A percentile compares a stretch with the other conserved stretches of the same genome.
These are phyloP conservation scores for Pichia sp. DNA, from an alignment of 1,139 yeast species.

Conservation along the genomic window DNA sequence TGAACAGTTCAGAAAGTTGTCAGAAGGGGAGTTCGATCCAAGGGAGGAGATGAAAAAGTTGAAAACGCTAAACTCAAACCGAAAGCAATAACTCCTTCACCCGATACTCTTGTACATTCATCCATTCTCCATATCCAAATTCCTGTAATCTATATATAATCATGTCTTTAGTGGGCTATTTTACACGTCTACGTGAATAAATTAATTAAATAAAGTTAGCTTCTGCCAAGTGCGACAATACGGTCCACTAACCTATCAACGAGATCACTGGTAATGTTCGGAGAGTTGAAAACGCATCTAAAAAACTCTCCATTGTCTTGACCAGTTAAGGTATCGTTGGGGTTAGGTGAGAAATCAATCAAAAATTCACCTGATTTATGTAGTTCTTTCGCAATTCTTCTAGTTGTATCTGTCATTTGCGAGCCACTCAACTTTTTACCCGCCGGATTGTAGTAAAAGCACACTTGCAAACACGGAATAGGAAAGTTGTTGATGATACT, in stretches of 20 bases:
- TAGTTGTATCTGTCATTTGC: conserved; percentile 55
- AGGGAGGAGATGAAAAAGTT: conserved; percentile 72
- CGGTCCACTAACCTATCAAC: conserved; percentile 40
- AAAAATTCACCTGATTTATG: conserved; percentile 63
- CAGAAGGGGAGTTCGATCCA: conserved; percentile 77
- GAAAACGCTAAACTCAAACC: conserved; percentile 45
- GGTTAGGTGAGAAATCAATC: conserved; percentile 79
- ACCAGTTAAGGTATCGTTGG: conserved; percentile 38
- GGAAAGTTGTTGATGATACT: conserved; percentile 51
- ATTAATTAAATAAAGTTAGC: neutral
- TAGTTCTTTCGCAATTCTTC: conserved; percentile 58
- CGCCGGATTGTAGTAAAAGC: conserved; percentile 66
- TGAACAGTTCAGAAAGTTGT: conserved; percentile 74
- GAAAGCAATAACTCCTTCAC: conserved; percentile 21
- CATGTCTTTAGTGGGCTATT: neutral
- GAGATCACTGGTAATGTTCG: conserved; percentile 43
- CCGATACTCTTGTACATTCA: neutral
- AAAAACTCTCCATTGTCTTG: conserved; percentile 70
- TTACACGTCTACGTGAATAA: neutral
- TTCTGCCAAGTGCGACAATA: conserved; percentile 26
- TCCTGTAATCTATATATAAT: neutral
- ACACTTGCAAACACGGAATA: conserved; percentile 80
- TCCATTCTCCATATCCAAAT: neutral
- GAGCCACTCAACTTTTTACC: conserved; percentile 26
- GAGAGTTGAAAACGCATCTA: conserved; percentile 80